These are phyloP conservation scores for Zygosaccharomyces sapae DNA, from an alignment of 1,139 yeast genomes.

Conservation along the genomic window DNA sequence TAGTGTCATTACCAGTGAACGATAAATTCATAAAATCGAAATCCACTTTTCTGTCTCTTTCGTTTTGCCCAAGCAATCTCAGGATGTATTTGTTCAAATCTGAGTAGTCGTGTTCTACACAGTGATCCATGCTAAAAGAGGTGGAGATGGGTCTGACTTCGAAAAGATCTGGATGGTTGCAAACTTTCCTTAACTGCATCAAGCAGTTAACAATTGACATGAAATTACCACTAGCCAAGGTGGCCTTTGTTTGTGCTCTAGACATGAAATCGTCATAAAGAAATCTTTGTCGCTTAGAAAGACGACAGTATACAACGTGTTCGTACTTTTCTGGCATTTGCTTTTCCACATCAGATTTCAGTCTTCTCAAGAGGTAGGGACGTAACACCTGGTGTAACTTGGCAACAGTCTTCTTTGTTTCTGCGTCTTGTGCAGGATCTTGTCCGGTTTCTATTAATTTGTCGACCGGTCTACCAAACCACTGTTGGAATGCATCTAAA, in stretches of 20 bases:
- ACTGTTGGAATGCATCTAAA: conserved; percentile 89
- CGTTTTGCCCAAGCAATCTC: conserved; percentile 37
- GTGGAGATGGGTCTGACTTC: conserved; percentile 95
- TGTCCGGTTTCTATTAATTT: conserved; percentile 74
- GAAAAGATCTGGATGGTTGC: conserved; percentile 95
- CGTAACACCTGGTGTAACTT: conserved; percentile 90
- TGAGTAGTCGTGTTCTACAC: conserved; percentile 54
- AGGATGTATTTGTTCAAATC: conserved; percentile 44
- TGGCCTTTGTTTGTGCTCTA: conserved; percentile 90
- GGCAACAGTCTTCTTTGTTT: conserved; percentile 78
- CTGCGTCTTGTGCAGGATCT: conserved; percentile 51
- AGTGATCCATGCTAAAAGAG: conserved; percentile 68
- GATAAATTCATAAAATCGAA: conserved; percentile 59
- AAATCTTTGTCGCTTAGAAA: conserved; percentile 88
- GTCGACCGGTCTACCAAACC: conserved; percentile 98
- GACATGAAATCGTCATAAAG: conserved; percentile 97
- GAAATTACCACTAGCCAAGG: conserved; percentile 91
- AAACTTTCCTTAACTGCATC: conserved; percentile 96
- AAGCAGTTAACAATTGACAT: conserved; percentile 92
- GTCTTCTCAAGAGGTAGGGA: conserved; percentile 84
- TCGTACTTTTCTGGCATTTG: conserved; percentile 99
- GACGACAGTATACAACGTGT: conserved; percentile 85
- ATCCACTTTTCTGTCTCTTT: conserved; percentile 41
- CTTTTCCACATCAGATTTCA: conserved; percentile 94
- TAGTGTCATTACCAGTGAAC: conserved; percentile 47